Evolutionary conservation across 352 stramenopile genomes (phyloP).

Genomic region (Globisporangium canariense): DNA sequence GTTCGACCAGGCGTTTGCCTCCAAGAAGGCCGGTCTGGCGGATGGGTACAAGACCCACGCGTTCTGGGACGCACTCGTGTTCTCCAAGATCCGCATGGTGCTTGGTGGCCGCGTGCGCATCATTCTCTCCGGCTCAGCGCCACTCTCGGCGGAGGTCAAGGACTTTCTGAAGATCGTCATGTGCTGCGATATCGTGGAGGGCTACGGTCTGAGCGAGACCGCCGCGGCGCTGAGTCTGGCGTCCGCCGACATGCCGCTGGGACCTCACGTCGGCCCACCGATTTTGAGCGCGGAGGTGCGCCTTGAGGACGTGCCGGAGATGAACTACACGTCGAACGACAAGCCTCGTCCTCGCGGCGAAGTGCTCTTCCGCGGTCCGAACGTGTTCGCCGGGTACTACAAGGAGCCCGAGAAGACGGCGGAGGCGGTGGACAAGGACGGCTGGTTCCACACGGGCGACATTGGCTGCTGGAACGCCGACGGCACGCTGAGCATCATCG

Average conservation of each 20-base stretch:
- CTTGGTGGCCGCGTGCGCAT: slow-evolving; percentile 89
- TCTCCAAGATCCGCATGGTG: slow-evolving; percentile 91
- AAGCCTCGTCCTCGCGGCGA: slow-evolving; percentile 61
- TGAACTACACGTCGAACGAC: slow-evolving; percentile 93
- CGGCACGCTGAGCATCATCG: slow-evolving; percentile 89
- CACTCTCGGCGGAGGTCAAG: slow-evolving; percentile 92
- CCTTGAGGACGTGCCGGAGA: slow-evolving; percentile 95
- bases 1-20: slow-evolving; percentile 59
- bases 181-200: slow-evolving; percentile 90
- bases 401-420: slow-evolving; percentile 92
- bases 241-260: slow-evolving; percentile 43
- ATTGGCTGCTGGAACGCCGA: slow-evolving; percentile 95
- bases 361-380: slow-evolving; percentile 67
- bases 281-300: slow-evolving; percentile 87
- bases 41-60: slow-evolving; percentile 62
- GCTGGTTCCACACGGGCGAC: slow-evolving; percentile 98
- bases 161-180: slow-evolving; percentile 95
- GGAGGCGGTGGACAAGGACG: slow-evolving; percentile 89
- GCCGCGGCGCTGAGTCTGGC: slow-evolving; percentile 78
- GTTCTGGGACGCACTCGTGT: slow-evolving; percentile 95
- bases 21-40: slow-evolving; percentile 49
- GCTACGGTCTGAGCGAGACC: slow-evolving; percentile 97
- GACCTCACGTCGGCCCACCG: slow-evolving; percentile 92
- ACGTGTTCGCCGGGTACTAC: slow-evolving; percentile 93
- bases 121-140: slow-evolving; percentile 94